Evolutionary conservation across 805 yeast genomes (phyloP).

Genomic region (Saturnispora besseyi): DNA sequence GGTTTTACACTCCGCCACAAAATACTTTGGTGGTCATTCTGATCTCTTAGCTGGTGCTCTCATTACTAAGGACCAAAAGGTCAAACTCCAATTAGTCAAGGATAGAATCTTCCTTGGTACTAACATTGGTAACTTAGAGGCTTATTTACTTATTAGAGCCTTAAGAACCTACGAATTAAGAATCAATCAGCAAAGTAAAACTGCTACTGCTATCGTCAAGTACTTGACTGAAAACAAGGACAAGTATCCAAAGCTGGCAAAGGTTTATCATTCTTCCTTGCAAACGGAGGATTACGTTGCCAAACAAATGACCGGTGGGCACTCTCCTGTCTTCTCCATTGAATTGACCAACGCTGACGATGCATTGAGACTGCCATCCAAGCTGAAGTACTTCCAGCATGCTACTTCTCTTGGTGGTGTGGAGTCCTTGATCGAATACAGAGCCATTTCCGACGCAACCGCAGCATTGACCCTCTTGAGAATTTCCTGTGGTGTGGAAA

Average conservation of each 20-base stretch:
- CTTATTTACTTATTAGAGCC: slow-evolving; percentile 67
- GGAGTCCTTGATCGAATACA: slow-evolving; percentile 87
- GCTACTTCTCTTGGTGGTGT: slow-evolving; percentile 93
- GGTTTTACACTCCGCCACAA: slow-evolving; percentile 89
- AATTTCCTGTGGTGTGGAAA: slow-evolving; percentile 75
- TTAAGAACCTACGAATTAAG: slow-evolving; percentile 74
- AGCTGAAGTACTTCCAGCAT: slow-evolving; percentile 66
- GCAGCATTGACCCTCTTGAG: slow-evolving; percentile 55
- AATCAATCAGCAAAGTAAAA: slow-evolving; percentile 53
- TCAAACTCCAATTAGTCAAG: slow-evolving; percentile 36
- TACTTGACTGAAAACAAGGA: slow-evolving; percentile 43
- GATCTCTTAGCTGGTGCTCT: slow-evolving; percentile 79
- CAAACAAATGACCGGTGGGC: slow-evolving; percentile 57
- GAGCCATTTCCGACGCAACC: slow-evolving; percentile 58
- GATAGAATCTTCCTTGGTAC: slow-evolving; percentile 76
- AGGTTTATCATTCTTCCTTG: slow-evolving; percentile 63
- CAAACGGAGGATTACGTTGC: slow-evolving; percentile 63
- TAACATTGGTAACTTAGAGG: slow-evolving; percentile 68
- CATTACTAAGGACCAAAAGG: slow-evolving; percentile 47
- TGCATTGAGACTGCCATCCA: slow-evolving; percentile 59
- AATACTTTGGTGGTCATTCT: slow-evolving; percentile 93
- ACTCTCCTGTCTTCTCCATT: slow-evolving; percentile 69
- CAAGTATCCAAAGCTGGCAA: slow-evolving; percentile 39
- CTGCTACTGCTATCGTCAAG: slow-evolving; percentile 52
- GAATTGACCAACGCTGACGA: slow-evolving; percentile 38